A percentile compares a stretch with the other conserved stretches of the same genome.
These are phyloP conservation scores for Calamus simplicifolius DNA, from an alignment of 176 grass and related monocot genomes.

Conservation along the genomic window DNA sequence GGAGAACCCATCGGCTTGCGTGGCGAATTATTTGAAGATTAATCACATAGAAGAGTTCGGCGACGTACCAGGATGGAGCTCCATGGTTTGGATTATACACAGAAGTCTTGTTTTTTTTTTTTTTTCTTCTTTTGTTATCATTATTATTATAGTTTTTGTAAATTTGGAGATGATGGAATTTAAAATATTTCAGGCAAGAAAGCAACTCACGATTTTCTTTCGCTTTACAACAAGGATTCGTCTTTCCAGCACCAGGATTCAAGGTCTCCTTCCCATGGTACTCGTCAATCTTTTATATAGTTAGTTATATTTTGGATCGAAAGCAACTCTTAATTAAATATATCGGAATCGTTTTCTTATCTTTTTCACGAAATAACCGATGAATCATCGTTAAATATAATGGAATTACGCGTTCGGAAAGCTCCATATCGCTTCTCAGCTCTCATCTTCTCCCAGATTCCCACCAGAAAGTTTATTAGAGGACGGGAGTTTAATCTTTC, in stretches of 20 bases:
- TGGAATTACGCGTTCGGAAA: too few relatives aligned
- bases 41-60: not conserved
- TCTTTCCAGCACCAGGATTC: slow-evolving; percentile 8
- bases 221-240: slow-evolving; percentile 1
- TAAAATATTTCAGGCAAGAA: slow-evolving; percentile 10
- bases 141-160: not conserved
- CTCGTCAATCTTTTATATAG: not conserved
- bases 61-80: slow-evolving; percentile 46
- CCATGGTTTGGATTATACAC: slow-evolving; percentile 34
- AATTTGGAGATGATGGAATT: not conserved
- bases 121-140: not conserved
- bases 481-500: too few relatives aligned
- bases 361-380: not conserved
- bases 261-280: slow-evolving; percentile 13
- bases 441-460: too few relatives aligned
- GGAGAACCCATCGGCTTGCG: too few relatives aligned
- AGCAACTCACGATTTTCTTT: slow-evolving; percentile 12
- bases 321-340: not conserved
- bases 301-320: too few relatives aligned
- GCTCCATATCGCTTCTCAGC: too few relatives aligned
- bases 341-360: not conserved
- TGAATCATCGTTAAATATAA: too few relatives aligned
- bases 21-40: too few relatives aligned
- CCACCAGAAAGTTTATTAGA: too few relatives aligned
- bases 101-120: too few relatives aligned